A percentile compares a stretch with the other conserved stretches of the same genome.
Conservation (phyloP, 495 filamentous ascomycete species). For the Neurospora sp. region DNA sequence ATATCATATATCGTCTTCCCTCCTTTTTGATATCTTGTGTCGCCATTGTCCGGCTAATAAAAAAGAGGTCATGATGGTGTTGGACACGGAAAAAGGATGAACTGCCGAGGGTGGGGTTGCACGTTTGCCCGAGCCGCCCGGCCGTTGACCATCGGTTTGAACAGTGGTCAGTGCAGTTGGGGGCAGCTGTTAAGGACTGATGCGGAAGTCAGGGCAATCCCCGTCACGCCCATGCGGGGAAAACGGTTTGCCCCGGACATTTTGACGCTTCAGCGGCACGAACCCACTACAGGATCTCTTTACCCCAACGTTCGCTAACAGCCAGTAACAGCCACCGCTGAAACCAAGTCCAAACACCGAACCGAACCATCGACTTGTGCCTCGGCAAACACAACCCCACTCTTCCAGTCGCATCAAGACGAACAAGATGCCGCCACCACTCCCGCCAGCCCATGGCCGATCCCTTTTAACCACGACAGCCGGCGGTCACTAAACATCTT, state of each 20-base stretch:
- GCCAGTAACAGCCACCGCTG: not conserved
- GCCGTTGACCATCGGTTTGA: not conserved
- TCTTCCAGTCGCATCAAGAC: not conserved
- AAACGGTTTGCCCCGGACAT: not conserved
- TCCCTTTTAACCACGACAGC: not conserved
- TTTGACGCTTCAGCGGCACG: not conserved
- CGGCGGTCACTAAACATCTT: too few relatives aligned
- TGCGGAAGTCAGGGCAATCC: not conserved
- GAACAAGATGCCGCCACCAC: not conserved
- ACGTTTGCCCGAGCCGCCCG: not conserved
- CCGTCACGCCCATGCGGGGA: not conserved
- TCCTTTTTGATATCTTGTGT: not conserved
- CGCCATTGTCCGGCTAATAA: not conserved
- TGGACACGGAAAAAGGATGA: not conserved
- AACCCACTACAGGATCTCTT: not conserved
- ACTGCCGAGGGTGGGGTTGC: not conserved
- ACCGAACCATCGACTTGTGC: constrained; percentile 4
- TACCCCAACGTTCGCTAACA: not conserved
- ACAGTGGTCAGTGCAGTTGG: not conserved
- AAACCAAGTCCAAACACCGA: not conserved
- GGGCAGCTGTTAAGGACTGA: not conserved
- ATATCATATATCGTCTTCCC: not conserved
- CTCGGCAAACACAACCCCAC: constrained; percentile 16
- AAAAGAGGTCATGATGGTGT: not conserved
- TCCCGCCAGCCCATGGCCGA: not conserved